phyloP scores from a whole-genome alignment of 2,329 filamentous ascomycete species.

The Colletotrichum incanum region DNA sequence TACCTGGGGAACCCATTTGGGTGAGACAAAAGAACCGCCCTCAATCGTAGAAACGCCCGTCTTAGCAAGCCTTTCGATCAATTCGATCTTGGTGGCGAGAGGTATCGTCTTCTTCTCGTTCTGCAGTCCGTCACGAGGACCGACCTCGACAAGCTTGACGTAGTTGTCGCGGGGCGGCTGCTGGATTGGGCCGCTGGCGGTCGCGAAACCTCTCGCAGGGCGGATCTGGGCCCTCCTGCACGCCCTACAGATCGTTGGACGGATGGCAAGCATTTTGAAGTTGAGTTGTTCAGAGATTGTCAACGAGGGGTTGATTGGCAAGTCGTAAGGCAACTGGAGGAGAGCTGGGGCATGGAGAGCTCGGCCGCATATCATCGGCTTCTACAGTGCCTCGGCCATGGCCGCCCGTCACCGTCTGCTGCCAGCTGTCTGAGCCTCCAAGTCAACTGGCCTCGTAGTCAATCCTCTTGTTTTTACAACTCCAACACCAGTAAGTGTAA shows the following conservation, averaged over 20 bases:
- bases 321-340: constrained; percentile 10
- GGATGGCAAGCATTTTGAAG: constrained; percentile 54
- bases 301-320: constrained; percentile 29
- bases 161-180: constrained; percentile 56
- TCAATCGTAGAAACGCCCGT: constrained; percentile 84
- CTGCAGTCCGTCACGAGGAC: constrained; percentile 88
- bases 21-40: constrained; percentile 85
- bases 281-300: constrained; percentile 9
- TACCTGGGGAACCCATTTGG: constrained; percentile 89
- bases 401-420: neutral
- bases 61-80: constrained; percentile 78
- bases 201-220: constrained; percentile 57
- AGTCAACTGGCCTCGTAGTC: neutral
- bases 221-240: constrained; percentile 54
- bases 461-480: neutral
- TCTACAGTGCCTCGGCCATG: constrained; percentile 20
- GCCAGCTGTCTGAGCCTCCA: neutral
- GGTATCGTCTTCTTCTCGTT: constrained; percentile 84
- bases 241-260: constrained; percentile 57
- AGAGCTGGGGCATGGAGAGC: constrained; percentile 28
- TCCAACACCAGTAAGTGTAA: neutral
- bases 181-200: constrained; percentile 51
- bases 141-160: constrained; percentile 84
- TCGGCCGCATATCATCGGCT: constrained; percentile 44
- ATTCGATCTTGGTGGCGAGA: constrained; percentile 80